Evolutionary conservation across 2,329 filamentous ascomycete species (phyloP), one percentile per base, ranked within the genome.

Genomic region (Parafenestella ontariensis): DNA sequence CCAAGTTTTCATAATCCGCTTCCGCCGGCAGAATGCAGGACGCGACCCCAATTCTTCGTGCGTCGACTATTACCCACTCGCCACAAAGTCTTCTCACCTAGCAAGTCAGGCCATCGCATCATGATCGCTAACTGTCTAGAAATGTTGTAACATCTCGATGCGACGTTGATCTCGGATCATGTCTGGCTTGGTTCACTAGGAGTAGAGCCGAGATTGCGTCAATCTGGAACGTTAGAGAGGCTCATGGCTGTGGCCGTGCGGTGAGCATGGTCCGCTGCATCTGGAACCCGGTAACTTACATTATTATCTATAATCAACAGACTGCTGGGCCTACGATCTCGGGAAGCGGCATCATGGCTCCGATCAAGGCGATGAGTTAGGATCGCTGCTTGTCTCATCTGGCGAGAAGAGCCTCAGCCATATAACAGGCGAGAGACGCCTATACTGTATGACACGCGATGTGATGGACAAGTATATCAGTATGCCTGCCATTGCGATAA

Each of bases 131-230:
- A 21, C 28, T 21, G 9, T 20, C 31, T 33, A 34, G 41, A 34
- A 21, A 17, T 49, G 40, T 47, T 65, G 60, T 50, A 61, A 65
- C 62, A 40, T 52, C 46, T 42, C 50, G 49, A 54, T 63, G 50
- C 52, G 54, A 64, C 60, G 21, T 49, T 42, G 45, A 55, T 48
- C 20, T 33, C 26, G 24, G 24, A 3, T 18, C 33, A 37, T 31
- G 17, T 41, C 39, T 46, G 39, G n/a, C 15, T 39, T 34, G 47
- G 29, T 18, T 33, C 9, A 23, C 28, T 13, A 39, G 29, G 20
- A 11, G 24, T 31, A 21, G 23, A 39, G 45, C 50, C 49, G 42
- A 54, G 18, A 47, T 47, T 54, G 42, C 46, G 13, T 42, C 29
- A 31, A 34, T 42, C 29, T 43, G 26, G 21, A 39, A 37, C 46